phyloP scores from a whole-genome alignment of 2,329 filamentous ascomycete genomes.

The Phyllosticta citribraziliensis region DNA sequence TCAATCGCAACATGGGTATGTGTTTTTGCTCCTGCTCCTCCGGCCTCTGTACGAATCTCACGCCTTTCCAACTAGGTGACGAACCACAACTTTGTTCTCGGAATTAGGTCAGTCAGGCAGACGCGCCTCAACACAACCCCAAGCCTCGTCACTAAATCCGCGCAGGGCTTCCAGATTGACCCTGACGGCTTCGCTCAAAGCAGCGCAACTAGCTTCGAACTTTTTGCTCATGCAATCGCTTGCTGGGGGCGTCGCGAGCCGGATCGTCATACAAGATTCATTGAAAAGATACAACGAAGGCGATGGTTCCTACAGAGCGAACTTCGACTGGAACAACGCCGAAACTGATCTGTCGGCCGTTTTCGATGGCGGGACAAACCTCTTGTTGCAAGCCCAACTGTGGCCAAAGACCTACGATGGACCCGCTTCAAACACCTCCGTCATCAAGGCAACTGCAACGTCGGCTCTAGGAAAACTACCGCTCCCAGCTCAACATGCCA shows the following conservation, averaged over 20 bases:
- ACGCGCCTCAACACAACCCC: not conserved
- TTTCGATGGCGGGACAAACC: constrained; percentile 47
- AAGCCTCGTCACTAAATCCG: not conserved
- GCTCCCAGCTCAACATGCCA: constrained; percentile 41
- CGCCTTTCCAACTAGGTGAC: constrained; percentile 36
- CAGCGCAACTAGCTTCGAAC: constrained; percentile 68
- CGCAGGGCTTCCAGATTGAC: constrained; percentile 51
- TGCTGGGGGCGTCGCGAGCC: constrained; percentile 60
- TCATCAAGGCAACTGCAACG: constrained; percentile 55
- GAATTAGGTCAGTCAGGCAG: constrained; percentile 36
- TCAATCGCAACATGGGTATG: constrained; percentile 59
- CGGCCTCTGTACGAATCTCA: not conserved
- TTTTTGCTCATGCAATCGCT: constrained; percentile 70
- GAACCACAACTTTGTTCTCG: constrained; percentile 51
- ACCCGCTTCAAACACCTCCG: constrained; percentile 31
- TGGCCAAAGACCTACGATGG: constrained; percentile 60
- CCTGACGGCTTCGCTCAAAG: constrained; percentile 77
- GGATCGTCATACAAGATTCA: constrained; percentile 44
- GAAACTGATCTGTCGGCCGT: constrained; percentile 60
- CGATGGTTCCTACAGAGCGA: constrained; percentile 32
- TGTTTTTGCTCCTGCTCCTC: not conserved
- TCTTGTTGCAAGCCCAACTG: constrained; percentile 62
- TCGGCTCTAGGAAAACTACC: constrained; percentile 38
- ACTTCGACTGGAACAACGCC: constrained; percentile 53
- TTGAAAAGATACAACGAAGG: constrained; percentile 44